Base-by-base conservation (phyloP, 2,329 filamentous ascomycete species). In the Blastomyces emzantsi region DNA sequence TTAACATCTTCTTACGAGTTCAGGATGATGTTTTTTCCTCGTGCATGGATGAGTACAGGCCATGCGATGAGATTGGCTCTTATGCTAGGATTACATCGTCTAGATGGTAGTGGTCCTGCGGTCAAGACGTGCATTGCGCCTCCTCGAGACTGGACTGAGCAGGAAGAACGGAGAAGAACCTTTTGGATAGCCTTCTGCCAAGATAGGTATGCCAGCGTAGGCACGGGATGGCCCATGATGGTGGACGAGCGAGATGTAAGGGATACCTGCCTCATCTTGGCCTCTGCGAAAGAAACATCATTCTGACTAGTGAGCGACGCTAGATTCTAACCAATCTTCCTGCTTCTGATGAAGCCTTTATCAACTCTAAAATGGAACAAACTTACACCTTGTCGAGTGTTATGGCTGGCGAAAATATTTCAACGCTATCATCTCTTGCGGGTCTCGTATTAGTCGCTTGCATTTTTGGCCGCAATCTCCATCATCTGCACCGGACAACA, bases 1-100 rank as follows among this genome's bases (percentile, higher is more conserved):
- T 79, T 97, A 25, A 81, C 95, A 58, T 85, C 87, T 6, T 86
- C 84, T 0, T 97, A 96, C 70, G 94, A 99, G 75, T 97, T 97
- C 80, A 96, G 93, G 77, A 89, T 90, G 83, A 96, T 97, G 90
- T 95, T 92, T 74, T 97, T 97, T 70, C 93, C 94, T 1, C 82
- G 94, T 68, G 94, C 94, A 0, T 97, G 94, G 94, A 86, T 96
- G 78, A 97, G 90, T 69, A 88, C 90, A 2, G 94, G 93, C 28
- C 83, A 90, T 66, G 89, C 89, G 4, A 85, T 88, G n/a, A 85
- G 93, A 60, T 77, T 97, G 62, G 85, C 85, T 60, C 88, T 96
- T 71, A 97, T 97, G 93, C 91, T 96, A 79, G 91, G 93, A 9
- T 78, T 97, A 45, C 91, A 97, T 75, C 86, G 92, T 65, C 76